Evolutionary conservation across 495 filamentous ascomycete species (phyloP).

Genomic region (Aeminium ludgeri): DNA sequence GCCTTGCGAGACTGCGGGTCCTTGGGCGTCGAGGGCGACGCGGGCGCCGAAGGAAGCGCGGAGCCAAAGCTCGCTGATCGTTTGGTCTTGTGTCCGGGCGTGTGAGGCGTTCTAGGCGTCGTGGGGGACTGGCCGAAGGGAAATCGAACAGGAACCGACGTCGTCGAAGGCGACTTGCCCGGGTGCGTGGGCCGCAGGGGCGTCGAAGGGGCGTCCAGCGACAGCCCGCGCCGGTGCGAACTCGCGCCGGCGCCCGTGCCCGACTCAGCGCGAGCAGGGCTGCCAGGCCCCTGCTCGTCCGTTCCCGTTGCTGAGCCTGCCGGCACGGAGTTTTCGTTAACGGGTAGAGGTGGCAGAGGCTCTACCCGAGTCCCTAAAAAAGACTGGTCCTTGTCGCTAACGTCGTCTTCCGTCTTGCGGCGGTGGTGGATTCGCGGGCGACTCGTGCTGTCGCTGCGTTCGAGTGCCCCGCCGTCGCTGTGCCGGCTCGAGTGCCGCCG

Average conservation of each 20-base stretch:
- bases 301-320: constrained; percentile 15
- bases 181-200: too few relatives aligned
- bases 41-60: constrained; percentile 7
- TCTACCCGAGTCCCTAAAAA: constrained; percentile 31
- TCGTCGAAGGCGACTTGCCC: constrained; percentile 16
- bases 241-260: background rate
- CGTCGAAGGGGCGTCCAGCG: too few relatives aligned
- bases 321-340: constrained; percentile 8
- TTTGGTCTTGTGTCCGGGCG: background rate
- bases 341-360: constrained; percentile 25
- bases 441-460: background rate
- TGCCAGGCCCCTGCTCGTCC: constrained; percentile 11
- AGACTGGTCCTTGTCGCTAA: constrained; percentile 21
- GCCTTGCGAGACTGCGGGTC: constrained; percentile 7
- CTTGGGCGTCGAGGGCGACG: constrained; percentile 19
- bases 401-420: constrained; percentile 8
- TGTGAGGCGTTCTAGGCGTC: background rate
- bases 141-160: constrained; percentile 24
- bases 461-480: background rate
- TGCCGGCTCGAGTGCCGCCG: constrained; percentile 7
- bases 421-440: background rate
- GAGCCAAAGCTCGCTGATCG: constrained; percentile 15
- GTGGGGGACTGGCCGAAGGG: constrained; percentile 6
- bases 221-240: too few relatives aligned
- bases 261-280: constrained; percentile 7